Percentiles rank a stretch among this genome's conserved stretches.
phyloP scores from a whole-genome alignment of 2,329 filamentous ascomycete species.

The Cladophialophora exuberans region DNA sequence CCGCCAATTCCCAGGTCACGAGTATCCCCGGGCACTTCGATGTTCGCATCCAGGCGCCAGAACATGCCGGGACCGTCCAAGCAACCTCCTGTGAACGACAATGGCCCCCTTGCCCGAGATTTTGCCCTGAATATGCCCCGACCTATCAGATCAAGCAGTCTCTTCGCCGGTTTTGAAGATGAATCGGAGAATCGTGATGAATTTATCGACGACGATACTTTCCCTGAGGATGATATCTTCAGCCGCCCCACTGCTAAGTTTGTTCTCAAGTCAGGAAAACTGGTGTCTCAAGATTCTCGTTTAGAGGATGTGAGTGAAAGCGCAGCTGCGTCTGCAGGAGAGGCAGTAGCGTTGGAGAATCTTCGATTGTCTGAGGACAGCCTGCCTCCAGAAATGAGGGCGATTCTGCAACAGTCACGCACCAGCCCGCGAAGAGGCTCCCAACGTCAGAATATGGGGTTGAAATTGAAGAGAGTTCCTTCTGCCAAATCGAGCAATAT shows the following conservation, averaged over 20 bases:
- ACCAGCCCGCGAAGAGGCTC: constrained; percentile 18
- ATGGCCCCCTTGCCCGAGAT: constrained; percentile 67
- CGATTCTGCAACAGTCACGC: constrained; percentile 22
- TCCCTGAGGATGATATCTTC: constrained; percentile 50
- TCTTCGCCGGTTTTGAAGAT: constrained; percentile 84
- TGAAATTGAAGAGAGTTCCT: constrained; percentile 30
- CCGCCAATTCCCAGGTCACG: constrained; percentile 23
- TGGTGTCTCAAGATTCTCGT: constrained; percentile 42
- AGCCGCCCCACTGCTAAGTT: constrained; percentile 50
- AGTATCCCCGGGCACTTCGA: constrained; percentile 40
- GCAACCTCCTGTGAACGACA: constrained; percentile 61
- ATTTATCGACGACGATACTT: constrained; percentile 31
- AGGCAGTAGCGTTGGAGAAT: constrained; percentile 29
- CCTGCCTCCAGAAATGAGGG: constrained; percentile 28
- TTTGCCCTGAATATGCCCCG: constrained; percentile 60
- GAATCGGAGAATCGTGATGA: constrained; percentile 55
- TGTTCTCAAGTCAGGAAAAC: constrained; percentile 45
- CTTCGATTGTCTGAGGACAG: constrained; percentile 32
- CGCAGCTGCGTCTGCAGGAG: constrained; percentile 25
- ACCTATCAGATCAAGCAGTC: constrained; percentile 75
- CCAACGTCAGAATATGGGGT: constrained; percentile 20
- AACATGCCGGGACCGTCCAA: constrained; percentile 23
- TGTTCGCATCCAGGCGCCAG: constrained; percentile 32
- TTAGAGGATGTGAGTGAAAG: constrained; percentile 43
- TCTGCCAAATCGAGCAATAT: constrained; percentile 62